Base-by-base conservation (phyloP, 2,329 filamentous ascomycete genomes). In the Exophiala oligosperma region DNA sequence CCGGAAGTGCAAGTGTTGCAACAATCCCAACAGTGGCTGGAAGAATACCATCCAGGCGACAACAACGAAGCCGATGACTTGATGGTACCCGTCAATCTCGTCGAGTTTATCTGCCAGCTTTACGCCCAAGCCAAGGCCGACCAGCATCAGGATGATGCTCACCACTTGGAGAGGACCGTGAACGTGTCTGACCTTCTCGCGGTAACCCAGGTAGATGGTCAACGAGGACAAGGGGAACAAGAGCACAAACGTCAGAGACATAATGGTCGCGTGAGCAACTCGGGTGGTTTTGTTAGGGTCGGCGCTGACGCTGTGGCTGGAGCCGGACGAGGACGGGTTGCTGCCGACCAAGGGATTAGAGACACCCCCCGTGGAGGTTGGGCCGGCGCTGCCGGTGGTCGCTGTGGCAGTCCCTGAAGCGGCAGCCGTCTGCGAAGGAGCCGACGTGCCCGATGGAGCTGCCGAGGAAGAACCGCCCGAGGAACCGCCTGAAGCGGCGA, bases 21-120 rank as follows among this genome's bases (percentile, higher is more conserved):
- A 58, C 14, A 76, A 66, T 3, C 82, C 82, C 35, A 82, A 71
- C 2, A 77, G 67, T 0, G 82, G 82, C 61, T 83, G 80, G 62
- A 87, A 80, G 9, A 85, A 73, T 2, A 89, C 75, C 1, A 89
- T 68, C 4, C 73, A 62, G 0, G 71, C 70, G 38, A 84, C 71
- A 2, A 82, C 73, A 11, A 83, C 67, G 5, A 81, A 75, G n/a
- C 82, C 82, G 51, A 85, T 81, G 62, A 83, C 75, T 1, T 79
- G 73, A 61, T 85, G 82, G 46, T 78, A 71, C 44, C 71, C 67
- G 48, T 71, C 57, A 8, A 80, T 57, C 56, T 76, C 54, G 11
- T 66, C 62, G 23, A 76, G 62, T 12, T 75, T 67, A 1, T 66
- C 71, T 2, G 77, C 80, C 12, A 84, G 68, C 28, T 76, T 77